These are phyloP conservation scores for Camelina sativa DNA, from an alignment of 345 rosid genomes.

Conservation along the genomic window DNA sequence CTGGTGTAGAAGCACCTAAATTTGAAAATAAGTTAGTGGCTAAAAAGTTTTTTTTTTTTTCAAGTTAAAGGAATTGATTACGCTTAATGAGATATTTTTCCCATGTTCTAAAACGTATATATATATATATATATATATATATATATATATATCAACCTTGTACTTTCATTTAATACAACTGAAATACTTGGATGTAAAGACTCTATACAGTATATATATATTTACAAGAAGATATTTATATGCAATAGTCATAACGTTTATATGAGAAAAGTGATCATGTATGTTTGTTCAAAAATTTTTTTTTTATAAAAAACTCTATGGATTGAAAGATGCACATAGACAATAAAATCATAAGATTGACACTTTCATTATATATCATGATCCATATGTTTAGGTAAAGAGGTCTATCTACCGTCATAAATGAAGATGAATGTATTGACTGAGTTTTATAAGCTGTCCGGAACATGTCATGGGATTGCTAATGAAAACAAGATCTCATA, in stretches of 20 bases:
- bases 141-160: not conserved
- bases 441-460: too few species aligned
- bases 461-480: too few species aligned
- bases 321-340: not conserved
- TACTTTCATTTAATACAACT: not conserved
- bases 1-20: conserved; percentile 4
- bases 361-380: not conserved
- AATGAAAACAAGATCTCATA: too few species aligned
- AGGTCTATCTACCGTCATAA: too few species aligned
- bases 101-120: not conserved
- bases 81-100: not conserved
- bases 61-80: not conserved
- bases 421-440: too few species aligned
- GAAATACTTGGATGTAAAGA: not conserved
- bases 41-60: not conserved
- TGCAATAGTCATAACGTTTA: not conserved
- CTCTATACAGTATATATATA: not conserved
- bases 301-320: not conserved
- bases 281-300: not conserved
- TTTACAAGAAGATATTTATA: not conserved
- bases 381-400: too few species aligned
- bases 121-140: not conserved
- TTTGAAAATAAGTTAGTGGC: conserved; percentile 6
- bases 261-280: not conserved
- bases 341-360: not conserved